These are phyloP conservation scores for Neurospora sp. DNA, from an alignment of 495 filamentous ascomycete genomes.

Conservation along the genomic window DNA sequence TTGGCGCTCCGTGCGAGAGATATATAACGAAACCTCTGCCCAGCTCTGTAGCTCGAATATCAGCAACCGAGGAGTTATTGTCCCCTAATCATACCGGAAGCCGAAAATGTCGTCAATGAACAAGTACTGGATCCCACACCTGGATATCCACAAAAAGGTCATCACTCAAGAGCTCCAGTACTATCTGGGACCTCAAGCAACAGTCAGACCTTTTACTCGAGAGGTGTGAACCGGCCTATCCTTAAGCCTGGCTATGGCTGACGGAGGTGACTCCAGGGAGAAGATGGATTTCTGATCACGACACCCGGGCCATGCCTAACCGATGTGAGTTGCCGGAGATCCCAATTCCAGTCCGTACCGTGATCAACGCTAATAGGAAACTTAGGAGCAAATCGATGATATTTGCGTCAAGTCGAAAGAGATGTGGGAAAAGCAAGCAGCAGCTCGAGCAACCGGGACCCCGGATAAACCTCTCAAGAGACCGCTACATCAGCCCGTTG, in stretches of 20 bases:
- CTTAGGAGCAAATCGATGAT: conserved; percentile 48
- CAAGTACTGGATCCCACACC: conserved; percentile 46
- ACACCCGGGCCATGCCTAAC: conserved; percentile 44
- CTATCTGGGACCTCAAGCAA: conserved; percentile 44
- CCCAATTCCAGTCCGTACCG: neutral
- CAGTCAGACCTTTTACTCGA: conserved; percentile 43
- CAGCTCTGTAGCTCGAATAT: neutral
- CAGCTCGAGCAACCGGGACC: conserved; percentile 35
- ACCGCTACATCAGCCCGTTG: conserved; percentile 43
- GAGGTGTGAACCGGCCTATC: conserved; percentile 27
- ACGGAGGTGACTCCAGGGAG: conserved; percentile 32
- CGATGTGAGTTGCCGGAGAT: conserved; percentile 34
- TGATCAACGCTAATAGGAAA: conserved; percentile 14
- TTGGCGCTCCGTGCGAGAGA: neutral
- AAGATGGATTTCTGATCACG: conserved; percentile 46
- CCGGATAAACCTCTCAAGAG: conserved; percentile 41
- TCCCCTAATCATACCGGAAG: neutral
- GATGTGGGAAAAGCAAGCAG: conserved; percentile 47
- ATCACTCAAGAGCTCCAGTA: conserved; percentile 48
- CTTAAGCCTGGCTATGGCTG: conserved; percentile 14
- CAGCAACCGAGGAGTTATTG: neutral
- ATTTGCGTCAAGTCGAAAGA: conserved; percentile 46
- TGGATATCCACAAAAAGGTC: conserved; percentile 48
- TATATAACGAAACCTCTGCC: conserved; percentile 12
- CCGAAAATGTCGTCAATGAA: conserved; percentile 37